Evolutionary conservation across 805 yeast genomes (phyloP).

Genomic region (Kodamaea sagamina): DNA sequence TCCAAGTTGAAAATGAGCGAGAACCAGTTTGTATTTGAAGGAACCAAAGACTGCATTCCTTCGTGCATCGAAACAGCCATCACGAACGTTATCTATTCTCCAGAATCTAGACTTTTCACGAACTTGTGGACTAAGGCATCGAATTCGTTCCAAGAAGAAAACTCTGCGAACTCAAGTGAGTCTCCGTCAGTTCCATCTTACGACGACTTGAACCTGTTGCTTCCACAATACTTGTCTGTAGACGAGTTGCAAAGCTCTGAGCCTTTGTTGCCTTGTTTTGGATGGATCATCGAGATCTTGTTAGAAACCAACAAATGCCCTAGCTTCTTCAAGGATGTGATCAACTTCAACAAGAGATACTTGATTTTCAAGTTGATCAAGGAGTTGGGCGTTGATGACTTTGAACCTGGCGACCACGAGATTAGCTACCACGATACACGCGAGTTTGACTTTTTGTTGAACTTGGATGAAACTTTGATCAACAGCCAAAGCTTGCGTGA

Average conservation of each 20-base stretch:
- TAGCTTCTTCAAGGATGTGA: slow-evolving; percentile 65
- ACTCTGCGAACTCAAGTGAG: background rate
- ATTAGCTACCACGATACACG: slow-evolving; percentile 34
- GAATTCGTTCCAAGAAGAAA: slow-evolving; percentile 21
- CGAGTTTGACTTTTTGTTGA: slow-evolving; percentile 55
- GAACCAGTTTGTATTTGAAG: slow-evolving; percentile 43
- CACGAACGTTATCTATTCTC: slow-evolving; percentile 70
- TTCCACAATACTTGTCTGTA: slow-evolving; percentile 30
- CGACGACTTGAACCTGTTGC: slow-evolving; percentile 32
- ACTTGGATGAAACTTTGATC: slow-evolving; percentile 40
- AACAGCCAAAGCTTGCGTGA: slow-evolving; percentile 41
- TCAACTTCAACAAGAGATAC: slow-evolving; percentile 79
- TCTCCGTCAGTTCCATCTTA: slow-evolving; percentile 13
- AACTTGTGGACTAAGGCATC: slow-evolving; percentile 70
- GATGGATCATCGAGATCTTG: slow-evolving; percentile 85
- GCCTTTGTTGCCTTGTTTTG: slow-evolving; percentile 79
- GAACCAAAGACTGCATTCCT: slow-evolving; percentile 50
- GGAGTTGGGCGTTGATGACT: slow-evolving; percentile 41
- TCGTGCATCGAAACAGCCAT: slow-evolving; percentile 84
- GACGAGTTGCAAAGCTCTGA: slow-evolving; percentile 34
- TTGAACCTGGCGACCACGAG: slow-evolving; percentile 26
- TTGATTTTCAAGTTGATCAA: slow-evolving; percentile 40
- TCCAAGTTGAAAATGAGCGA: slow-evolving; percentile 65
- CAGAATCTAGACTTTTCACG: slow-evolving; percentile 73
- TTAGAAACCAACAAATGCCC: slow-evolving; percentile 67